Conservation (phyloP, 2,329 filamentous ascomycete species). For the Rutstroemia sp. region DNA sequence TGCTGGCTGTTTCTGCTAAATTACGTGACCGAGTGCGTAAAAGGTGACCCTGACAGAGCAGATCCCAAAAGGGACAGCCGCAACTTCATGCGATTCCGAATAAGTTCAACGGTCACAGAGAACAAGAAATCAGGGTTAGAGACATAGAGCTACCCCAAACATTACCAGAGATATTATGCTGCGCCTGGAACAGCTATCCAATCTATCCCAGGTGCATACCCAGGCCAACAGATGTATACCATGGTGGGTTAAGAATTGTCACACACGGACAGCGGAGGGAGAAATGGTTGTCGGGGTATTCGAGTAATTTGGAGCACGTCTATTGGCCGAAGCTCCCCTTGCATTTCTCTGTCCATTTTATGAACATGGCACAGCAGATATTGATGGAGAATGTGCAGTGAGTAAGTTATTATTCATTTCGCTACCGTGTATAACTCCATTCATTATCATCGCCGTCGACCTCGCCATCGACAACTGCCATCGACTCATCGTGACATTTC, state of each 20-base stretch:
- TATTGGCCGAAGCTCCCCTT: not conserved
- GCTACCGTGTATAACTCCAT: not conserved
- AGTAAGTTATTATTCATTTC: not conserved
- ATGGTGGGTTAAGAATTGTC: not conserved
- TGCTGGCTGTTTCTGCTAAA: too few species aligned
- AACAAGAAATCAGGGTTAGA: too few species aligned
- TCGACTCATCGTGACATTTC: too few species aligned
- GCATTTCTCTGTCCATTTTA: not conserved
- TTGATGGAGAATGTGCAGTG: not conserved
- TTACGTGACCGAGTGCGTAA: too few species aligned
- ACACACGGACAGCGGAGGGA: not conserved
- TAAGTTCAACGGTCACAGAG: too few species aligned
- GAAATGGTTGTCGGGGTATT: too few species aligned
- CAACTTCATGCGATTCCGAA: too few species aligned
- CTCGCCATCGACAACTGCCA: too few species aligned
- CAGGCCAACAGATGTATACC: not conserved
- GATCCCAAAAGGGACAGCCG: too few species aligned
- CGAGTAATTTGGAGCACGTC: too few species aligned
- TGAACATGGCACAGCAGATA: not conserved
- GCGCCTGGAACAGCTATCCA: not conserved
- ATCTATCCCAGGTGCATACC: not conserved
- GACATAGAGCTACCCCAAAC: not conserved
- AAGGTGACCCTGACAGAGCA: too few species aligned
- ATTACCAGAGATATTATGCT: not conserved
- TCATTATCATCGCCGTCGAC: too few species aligned